Evolutionary conservation across 306 rosid species (phyloP).

Genomic region (apple (Malus domestica)): ASM211411v1 NC_041796.1:9776501-9777000

Average conservation of each 20-base stretch:
- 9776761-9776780: neutral
- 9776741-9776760: neutral
- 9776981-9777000: no score
- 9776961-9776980: no score
- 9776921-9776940: neutral
- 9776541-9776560: neutral
- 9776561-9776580: neutral
- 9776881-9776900: neutral
- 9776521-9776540: slow-evolving; percentile 8
- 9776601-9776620: neutral
- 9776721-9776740: neutral
- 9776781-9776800: neutral
- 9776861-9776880: neutral
- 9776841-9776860: neutral
- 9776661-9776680: neutral
- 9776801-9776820: neutral
- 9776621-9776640: neutral
- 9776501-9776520: neutral
- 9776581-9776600: neutral
- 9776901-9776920: neutral
- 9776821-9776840: neutral
- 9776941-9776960: neutral
- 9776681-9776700: neutral
- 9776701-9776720: neutral
- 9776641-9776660: neutral